Evolutionary conservation across 1,139 yeast species (phyloP).

Genomic region (Ogataea hybrid): DNA sequence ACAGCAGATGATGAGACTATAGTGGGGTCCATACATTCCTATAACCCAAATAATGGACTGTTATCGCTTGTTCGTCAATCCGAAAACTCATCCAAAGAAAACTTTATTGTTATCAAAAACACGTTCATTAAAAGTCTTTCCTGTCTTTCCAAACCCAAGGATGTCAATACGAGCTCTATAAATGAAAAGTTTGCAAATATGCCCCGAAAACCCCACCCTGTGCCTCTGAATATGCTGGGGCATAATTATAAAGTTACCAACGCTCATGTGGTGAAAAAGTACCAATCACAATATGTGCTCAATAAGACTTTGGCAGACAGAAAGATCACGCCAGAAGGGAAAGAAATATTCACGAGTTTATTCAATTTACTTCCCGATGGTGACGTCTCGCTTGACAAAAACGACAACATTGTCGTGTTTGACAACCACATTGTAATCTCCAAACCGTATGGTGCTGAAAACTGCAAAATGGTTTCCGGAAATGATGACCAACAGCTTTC

Average conservation of each 20-base stretch:
- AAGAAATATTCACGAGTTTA: slow-evolving; percentile 47
- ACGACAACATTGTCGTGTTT: slow-evolving; percentile 47
- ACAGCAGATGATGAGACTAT: slow-evolving; percentile 58
- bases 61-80: slow-evolving; percentile 36
- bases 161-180: slow-evolving; percentile 12
- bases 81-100: slow-evolving; percentile 20
- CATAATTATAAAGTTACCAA: slow-evolving; percentile 19
- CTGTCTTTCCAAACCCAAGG: slow-evolving; percentile 38
- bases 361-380: slow-evolving; percentile 42
- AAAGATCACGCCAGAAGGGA: slow-evolving; percentile 44
- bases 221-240: slow-evolving; percentile 21
- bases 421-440: slow-evolving; percentile 47
- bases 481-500: slow-evolving; percentile 35
- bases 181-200: slow-evolving; percentile 24
- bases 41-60: slow-evolving; percentile 46
- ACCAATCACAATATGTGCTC: slow-evolving; percentile 23
- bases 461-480: slow-evolving; percentile 33
- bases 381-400: slow-evolving; percentile 45
- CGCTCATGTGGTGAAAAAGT: slow-evolving; percentile 17
- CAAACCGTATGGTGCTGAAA: slow-evolving; percentile 47
- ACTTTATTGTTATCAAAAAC: slow-evolving; percentile 55
- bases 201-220: slow-evolving; percentile 20
- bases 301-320: slow-evolving; percentile 17
- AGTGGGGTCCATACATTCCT: slow-evolving; percentile 62
- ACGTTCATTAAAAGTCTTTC: slow-evolving; percentile 56